Evolutionary conservation across 1,284 basidiomycete genomes (phyloP).

Genomic region (Malassezia japonica): DNA sequence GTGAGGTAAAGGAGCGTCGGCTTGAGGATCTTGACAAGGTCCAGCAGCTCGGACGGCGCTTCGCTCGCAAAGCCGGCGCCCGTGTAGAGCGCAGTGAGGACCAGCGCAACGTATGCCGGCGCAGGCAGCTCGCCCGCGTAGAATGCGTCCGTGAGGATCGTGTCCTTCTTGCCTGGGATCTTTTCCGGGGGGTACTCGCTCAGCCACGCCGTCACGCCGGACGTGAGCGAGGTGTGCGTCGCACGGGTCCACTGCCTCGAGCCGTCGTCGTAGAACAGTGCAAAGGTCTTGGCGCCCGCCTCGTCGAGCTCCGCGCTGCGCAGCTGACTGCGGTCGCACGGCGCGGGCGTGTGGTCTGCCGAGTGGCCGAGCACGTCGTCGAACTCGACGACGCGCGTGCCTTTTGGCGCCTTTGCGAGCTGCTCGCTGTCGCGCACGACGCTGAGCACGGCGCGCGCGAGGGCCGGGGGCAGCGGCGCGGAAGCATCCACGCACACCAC

Average conservation of each 20-base stretch:
- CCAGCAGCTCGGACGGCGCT: neutral
- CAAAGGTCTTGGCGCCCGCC: conserved; percentile 6
- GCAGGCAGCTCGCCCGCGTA: conserved; percentile 16
- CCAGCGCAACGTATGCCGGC: conserved; percentile 24
- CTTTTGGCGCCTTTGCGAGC: neutral
- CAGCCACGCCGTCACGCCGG: conserved; percentile 30
- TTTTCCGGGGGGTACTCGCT: conserved; percentile 21
- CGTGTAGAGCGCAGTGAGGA: conserved; percentile 36
- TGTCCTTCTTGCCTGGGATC: conserved; percentile 26
- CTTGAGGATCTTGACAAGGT: neutral
- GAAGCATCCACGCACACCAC: conserved; percentile 6
- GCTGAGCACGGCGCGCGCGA: neutral
- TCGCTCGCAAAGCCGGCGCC: conserved; percentile 31
- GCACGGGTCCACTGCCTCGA: conserved; percentile 1
- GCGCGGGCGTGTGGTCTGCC: conserved; percentile 17
- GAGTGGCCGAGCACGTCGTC: conserved; percentile 11
- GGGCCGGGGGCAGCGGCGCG: neutral
- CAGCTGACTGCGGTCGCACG: conserved; percentile 10
- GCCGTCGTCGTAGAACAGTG: conserved; percentile 4
- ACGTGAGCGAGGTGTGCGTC: conserved; percentile 13
- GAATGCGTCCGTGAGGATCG: conserved; percentile 26
- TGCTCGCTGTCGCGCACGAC: neutral
- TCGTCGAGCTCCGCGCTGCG: conserved; percentile 7
- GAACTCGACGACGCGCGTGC: neutral
- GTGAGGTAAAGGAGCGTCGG: conserved; percentile 35